Percentiles rank a stretch among this genome's conserved stretches.
phyloP scores from a whole-genome alignment of 1,284 basidiomycete genomes.

The Marasmius fiardii region DNA sequence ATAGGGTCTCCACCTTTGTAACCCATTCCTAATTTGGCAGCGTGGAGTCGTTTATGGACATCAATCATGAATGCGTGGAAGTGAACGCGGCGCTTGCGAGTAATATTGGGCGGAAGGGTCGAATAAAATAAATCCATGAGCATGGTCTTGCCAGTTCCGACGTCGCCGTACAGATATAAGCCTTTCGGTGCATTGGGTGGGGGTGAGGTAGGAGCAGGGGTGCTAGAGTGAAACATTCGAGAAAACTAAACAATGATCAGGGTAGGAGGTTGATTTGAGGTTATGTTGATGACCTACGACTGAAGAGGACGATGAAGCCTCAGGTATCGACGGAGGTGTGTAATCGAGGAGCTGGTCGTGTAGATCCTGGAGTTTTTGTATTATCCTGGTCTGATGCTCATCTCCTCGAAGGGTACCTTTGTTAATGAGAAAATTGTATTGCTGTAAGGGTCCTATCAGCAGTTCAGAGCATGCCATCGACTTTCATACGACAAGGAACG shows the following conservation, averaged over 20 bases:
- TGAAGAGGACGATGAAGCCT: slow-evolving; percentile 35
- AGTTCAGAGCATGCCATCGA: background rate
- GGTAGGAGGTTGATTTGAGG: slow-evolving; percentile 12
- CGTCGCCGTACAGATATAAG: slow-evolving; percentile 96
- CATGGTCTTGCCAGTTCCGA: slow-evolving; percentile 98
- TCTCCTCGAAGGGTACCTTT: slow-evolving; percentile 76
- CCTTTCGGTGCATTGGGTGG: slow-evolving; percentile 74
- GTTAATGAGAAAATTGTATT: slow-evolving; percentile 76
- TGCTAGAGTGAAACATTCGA: slow-evolving; percentile 52
- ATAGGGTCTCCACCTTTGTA: slow-evolving; percentile 80
- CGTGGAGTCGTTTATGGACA: slow-evolving; percentile 91
- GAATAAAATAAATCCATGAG: slow-evolving; percentile 99
- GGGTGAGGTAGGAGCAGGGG: slow-evolving; percentile 34
- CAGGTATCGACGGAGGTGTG: slow-evolving; percentile 61
- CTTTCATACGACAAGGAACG: background rate
- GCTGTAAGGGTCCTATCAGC: slow-evolving; percentile 50
- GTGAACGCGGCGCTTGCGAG: slow-evolving; percentile 84
- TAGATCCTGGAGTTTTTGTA: slow-evolving; percentile 77
- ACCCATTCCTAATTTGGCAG: slow-evolving; percentile 69
- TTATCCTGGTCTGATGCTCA: slow-evolving; percentile 81
- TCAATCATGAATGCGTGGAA: slow-evolving; percentile 99
- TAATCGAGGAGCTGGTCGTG: slow-evolving; percentile 76
- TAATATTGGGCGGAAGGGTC: slow-evolving; percentile 77
- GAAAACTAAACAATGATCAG: slow-evolving; percentile 43
- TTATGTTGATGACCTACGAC: slow-evolving; percentile 33